phyloP scores from a whole-genome alignment of 352 stramenopile genomes.

The Phytophthora pseudosyringae region DNA sequence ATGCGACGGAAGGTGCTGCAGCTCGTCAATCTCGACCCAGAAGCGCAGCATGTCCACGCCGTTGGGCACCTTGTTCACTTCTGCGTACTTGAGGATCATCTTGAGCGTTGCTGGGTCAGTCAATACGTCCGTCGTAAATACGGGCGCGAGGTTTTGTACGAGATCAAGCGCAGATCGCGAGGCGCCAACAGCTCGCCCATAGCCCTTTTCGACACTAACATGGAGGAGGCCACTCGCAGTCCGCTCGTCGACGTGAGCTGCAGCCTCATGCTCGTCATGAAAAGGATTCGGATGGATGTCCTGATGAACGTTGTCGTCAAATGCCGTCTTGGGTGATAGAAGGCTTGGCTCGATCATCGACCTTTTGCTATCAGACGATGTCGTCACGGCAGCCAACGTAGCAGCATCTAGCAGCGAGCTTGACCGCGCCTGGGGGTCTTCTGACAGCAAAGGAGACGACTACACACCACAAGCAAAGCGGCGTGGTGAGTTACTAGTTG shows the following conservation, averaged over 20 bases:
- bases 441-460: neutral
- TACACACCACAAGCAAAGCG: neutral
- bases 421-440: neutral
- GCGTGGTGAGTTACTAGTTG: neutral
- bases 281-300: neutral
- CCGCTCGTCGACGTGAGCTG: neutral
- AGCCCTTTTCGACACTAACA: slow-evolving; percentile 25
- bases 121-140: slow-evolving; percentile 85
- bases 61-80: slow-evolving; percentile 59
- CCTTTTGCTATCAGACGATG: slow-evolving; percentile 8
- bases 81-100: slow-evolving; percentile 70
- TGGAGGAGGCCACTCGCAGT: slow-evolving; percentile 1
- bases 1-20: slow-evolving; percentile 74
- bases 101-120: slow-evolving; percentile 76
- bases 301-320: neutral
- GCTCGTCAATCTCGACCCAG: slow-evolving; percentile 84
- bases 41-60: slow-evolving; percentile 75
- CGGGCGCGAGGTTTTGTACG: slow-evolving; percentile 72
- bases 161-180: slow-evolving; percentile 56
- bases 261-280: slow-evolving; percentile 6
- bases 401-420: slow-evolving; percentile 32
- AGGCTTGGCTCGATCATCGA: slow-evolving; percentile 10
- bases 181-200: slow-evolving; percentile 25
- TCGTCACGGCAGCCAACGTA: slow-evolving; percentile 22
- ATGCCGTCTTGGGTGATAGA: slow-evolving; percentile 1